phyloP scores from a whole-genome alignment of 495 filamentous ascomycete species.

The Lophium mytilinum region DNA sequence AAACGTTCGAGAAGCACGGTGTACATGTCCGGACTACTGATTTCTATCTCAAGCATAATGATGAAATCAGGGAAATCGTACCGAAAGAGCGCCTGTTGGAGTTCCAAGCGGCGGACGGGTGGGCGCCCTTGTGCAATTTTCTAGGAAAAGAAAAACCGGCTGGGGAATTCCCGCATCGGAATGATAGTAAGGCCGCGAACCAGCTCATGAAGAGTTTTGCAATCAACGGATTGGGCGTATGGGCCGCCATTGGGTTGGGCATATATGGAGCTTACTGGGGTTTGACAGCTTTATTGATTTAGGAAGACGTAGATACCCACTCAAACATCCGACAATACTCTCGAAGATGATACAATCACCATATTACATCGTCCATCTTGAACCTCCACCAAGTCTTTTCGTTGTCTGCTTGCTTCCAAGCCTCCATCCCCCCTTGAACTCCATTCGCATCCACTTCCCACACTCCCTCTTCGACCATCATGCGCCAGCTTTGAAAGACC shows the following conservation, averaged over 20 bases:
- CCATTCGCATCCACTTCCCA: background rate
- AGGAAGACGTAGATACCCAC: too few relatives aligned
- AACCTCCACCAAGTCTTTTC: background rate
- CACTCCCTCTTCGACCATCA: background rate
- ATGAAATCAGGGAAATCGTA: slow-evolving; percentile 34
- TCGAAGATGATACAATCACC: too few relatives aligned
- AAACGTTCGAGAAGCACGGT: background rate
- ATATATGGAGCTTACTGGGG: background rate
- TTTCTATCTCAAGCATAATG: slow-evolving; percentile 26
- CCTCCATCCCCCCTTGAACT: background rate
- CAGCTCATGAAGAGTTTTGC: background rate
- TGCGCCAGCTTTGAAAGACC: background rate
- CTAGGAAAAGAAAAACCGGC: slow-evolving; percentile 39
- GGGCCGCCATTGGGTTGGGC: background rate
- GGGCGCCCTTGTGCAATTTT: slow-evolving; percentile 44
- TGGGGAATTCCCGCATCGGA: slow-evolving; percentile 25
- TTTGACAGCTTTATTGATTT: too few relatives aligned
- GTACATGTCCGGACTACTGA: background rate
- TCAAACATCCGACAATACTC: too few relatives aligned
- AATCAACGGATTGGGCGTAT: background rate
- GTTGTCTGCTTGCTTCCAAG: background rate
- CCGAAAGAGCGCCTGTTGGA: slow-evolving; percentile 41
- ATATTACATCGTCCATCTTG: background rate
- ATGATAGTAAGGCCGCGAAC: background rate
- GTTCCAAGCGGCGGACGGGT: slow-evolving; percentile 42